A percentile compares a stretch with the other conserved stretches of the same genome.
Conservation (phyloP, 2,329 filamentous ascomycete genomes). For the Diatrype stigma region DNA sequence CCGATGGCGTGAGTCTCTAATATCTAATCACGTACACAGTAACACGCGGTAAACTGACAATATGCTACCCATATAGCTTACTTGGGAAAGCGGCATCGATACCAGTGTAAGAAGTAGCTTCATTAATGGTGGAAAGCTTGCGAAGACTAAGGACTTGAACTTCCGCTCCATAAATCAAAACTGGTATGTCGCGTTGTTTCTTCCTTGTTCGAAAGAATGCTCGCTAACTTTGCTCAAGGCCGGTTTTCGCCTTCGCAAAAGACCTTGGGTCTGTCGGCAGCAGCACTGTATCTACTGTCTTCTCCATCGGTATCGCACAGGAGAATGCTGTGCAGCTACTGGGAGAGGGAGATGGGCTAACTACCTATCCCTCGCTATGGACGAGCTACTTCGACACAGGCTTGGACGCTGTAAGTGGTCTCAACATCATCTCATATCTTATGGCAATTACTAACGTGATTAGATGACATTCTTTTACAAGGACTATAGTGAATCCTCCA, state of each 20-base stretch:
- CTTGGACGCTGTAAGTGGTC: conserved; percentile 46
- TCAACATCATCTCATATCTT: neutral
- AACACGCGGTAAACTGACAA: conserved; percentile 7
- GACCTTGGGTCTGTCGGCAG: conserved; percentile 46
- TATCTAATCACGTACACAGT: neutral
- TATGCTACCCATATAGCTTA: conserved; percentile 39
- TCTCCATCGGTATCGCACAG: conserved; percentile 74
- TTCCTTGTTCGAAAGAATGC: neutral
- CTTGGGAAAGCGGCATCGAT: conserved; percentile 69
- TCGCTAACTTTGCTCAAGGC: conserved; percentile 38
- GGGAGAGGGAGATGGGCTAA: conserved; percentile 58
- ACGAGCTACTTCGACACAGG: conserved; percentile 64
- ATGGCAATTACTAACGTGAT: conserved; percentile 3
- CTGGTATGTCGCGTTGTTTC: conserved; percentile 30
- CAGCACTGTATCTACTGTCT: conserved; percentile 47
- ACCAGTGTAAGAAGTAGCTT: conserved; percentile 64
- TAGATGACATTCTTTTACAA: conserved; percentile 67
- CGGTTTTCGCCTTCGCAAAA: conserved; percentile 75
- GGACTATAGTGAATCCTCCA: conserved; percentile 61
- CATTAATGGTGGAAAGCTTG: conserved; percentile 55
- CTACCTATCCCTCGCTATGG: conserved; percentile 70
- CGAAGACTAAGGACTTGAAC: conserved; percentile 58
- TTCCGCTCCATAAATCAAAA: conserved; percentile 66
- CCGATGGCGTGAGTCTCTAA: conserved; percentile 36
- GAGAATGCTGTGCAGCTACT: conserved; percentile 73